Evolutionary conservation across 1,284 basidiomycete species (phyloP), one percentile per base, ranked within the genome.

Genomic region (Coniophora puteana): DNA sequence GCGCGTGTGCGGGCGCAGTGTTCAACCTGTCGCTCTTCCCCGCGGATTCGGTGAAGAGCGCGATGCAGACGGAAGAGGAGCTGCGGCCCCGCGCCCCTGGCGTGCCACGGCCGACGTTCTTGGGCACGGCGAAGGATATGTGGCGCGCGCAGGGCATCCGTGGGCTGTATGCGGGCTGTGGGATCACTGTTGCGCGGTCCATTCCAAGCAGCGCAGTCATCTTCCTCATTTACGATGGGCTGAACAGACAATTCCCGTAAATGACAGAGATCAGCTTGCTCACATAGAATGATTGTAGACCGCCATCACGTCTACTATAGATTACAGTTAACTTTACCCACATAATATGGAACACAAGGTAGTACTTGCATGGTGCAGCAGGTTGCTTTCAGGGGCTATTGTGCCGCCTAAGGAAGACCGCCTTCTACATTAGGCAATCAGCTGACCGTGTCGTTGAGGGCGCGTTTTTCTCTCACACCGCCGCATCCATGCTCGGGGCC

Each of bases 101-200:
- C 22, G 59, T 55, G 18, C 37, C 44, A 46, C 65, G 46, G 47
- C 55, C 74, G 29, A 76, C 83, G 7, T 97, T 97, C 55, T 58
- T 78, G 34, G 71, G 74, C 28, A 89, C 84, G n/a, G 80, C 82
- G 16, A 71, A 62, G 50, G 78, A 80, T 50, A 85, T 98, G 69
- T 96, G 88, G 55, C 64, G 53, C 22, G 78, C 76, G 12, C 79
- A 89, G 55, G 95, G 95, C 1, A 50, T 97, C 7, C 72, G 70
- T 37, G 95, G 94, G 0, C 65, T 99, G 47, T 99, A 99, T 65
- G 90, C 93, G 11, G 91, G 95, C n/a, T 93, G 93, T 62, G 94
- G 92, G 5, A 82, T 98, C 52, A 98, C 95, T 0, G 86, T 93
- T 32, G 78, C 88, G 21, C 70, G 93, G 41, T 84, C 89, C 1